These are phyloP conservation scores for Chlorella sp. DNA, from an alignment of 139 green algal genomes.

Conservation along the genomic window DNA sequence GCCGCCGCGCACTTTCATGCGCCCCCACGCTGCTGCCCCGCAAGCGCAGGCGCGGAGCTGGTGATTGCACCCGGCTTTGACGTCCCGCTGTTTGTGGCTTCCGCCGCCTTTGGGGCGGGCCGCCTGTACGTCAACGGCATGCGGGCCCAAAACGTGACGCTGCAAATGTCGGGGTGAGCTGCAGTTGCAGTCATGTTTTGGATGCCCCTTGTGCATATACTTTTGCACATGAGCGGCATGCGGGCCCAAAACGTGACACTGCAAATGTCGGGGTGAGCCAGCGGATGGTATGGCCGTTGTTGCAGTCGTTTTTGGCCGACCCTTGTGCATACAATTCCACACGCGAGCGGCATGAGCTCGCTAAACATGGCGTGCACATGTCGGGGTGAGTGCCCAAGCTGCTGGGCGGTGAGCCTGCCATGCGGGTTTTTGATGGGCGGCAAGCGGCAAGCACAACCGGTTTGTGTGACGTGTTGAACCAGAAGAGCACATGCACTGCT, in stretches of 20 bases:
- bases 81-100: not conserved
- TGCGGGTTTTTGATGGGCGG: no score
- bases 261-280: slow-evolving; percentile 8
- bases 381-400: no score
- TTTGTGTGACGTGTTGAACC: no score
- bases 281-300: no score
- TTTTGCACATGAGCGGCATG: slow-evolving; percentile 36
- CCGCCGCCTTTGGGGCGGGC: slow-evolving; percentile 24
- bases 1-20: no score
- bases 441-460: no score
- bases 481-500: no score
- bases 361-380: not conserved
- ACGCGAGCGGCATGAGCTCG: slow-evolving; percentile 23
- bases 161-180: slow-evolving; percentile 11
- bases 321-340: not conserved
- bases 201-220: not conserved
- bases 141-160: not conserved
- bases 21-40: no score
- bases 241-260: not conserved
- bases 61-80: slow-evolving; percentile 30
- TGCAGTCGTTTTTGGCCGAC: not conserved
- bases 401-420: no score
- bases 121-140: slow-evolving; percentile 35
- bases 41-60: slow-evolving; percentile 26
- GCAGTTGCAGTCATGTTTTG: not conserved